Evolutionary conservation across 2,329 filamentous ascomycete genomes (phyloP).

Genomic region (Fusarium begoniae): DNA sequence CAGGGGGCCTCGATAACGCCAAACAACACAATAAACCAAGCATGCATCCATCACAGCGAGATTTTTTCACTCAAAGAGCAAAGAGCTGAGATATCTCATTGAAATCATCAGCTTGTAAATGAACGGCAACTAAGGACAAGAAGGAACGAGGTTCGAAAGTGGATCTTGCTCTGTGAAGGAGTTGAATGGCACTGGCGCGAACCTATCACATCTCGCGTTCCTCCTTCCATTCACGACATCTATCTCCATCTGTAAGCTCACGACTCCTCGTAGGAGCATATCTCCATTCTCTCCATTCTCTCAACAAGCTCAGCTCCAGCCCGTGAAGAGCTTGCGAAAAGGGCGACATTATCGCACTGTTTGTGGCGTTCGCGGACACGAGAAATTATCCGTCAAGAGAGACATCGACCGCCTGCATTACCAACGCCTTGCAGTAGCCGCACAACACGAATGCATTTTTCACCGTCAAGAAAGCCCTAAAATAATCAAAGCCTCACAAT

Average conservation of each 20-base stretch:
- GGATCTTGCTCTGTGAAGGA: slow-evolving; percentile 1
- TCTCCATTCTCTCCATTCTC: not conserved
- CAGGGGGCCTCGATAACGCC: not conserved
- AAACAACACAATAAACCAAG: not conserved
- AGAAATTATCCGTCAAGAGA: not conserved
- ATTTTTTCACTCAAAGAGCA: not conserved
- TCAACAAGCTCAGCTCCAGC: not conserved
- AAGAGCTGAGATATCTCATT: not conserved
- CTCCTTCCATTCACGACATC: slow-evolving; percentile 6
- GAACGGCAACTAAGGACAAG: not conserved
- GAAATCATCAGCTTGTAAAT: not conserved
- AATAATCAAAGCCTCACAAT: not conserved
- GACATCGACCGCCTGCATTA: slow-evolving; percentile 1
- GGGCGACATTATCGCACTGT: not conserved
- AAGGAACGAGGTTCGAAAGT: not conserved
- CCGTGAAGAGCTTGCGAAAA: not conserved
- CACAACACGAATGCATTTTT: slow-evolving; percentile 5
- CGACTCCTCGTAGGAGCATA: not conserved
- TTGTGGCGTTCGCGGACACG: slow-evolving; percentile 6
- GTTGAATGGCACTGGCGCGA: not conserved
- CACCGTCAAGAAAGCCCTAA: not conserved
- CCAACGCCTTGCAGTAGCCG: slow-evolving; percentile 1
- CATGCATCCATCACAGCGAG: not conserved
- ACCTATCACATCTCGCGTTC: slow-evolving; percentile 9
- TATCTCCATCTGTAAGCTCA: not conserved